Evolutionary conservation across 805 yeast species (phyloP).

Genomic region (Ogataea kodamae): DNA sequence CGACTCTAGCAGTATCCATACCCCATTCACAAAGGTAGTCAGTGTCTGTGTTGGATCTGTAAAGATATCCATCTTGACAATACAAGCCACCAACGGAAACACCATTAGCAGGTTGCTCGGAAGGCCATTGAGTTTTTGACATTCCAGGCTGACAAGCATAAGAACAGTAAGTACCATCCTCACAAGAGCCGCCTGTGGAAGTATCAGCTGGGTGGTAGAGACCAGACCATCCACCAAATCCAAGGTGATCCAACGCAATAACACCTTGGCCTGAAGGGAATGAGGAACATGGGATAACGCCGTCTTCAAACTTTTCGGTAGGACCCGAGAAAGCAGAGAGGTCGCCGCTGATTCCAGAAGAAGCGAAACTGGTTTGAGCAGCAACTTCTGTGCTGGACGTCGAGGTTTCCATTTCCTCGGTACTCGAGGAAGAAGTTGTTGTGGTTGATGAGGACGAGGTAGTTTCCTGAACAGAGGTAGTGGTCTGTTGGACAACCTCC

Average conservation of each 20-base stretch:
- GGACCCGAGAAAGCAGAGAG: conserved; percentile 57
- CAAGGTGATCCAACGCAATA: conserved; percentile 64
- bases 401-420: conserved; percentile 16
- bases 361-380: conserved; percentile 19
- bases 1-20: conserved; percentile 49
- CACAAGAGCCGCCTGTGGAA: conserved; percentile 53
- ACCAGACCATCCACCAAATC: conserved; percentile 69
- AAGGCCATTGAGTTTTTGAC: conserved; percentile 81
- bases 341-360: conserved; percentile 50
- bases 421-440: conserved; percentile 15
- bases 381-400: conserved; percentile 21
- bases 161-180: conserved; percentile 69
- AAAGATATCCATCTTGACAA: conserved; percentile 57
- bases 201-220: conserved; percentile 32
- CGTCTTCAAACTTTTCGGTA: conserved; percentile 63
- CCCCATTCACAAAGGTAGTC: conserved; percentile 68
- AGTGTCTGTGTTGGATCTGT: conserved; percentile 51
- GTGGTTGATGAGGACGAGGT: conserved; percentile 23
- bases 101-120: conserved; percentile 62
- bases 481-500: conserved; percentile 25
- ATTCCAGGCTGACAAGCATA: conserved; percentile 77
- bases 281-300: conserved; percentile 57
- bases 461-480: conserved; percentile 23
- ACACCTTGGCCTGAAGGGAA: conserved; percentile 88
- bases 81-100: conserved; percentile 69